Base-by-base conservation (phyloP, 2,329 filamentous ascomycete species). In the Trichophaea hybrida region DNA sequence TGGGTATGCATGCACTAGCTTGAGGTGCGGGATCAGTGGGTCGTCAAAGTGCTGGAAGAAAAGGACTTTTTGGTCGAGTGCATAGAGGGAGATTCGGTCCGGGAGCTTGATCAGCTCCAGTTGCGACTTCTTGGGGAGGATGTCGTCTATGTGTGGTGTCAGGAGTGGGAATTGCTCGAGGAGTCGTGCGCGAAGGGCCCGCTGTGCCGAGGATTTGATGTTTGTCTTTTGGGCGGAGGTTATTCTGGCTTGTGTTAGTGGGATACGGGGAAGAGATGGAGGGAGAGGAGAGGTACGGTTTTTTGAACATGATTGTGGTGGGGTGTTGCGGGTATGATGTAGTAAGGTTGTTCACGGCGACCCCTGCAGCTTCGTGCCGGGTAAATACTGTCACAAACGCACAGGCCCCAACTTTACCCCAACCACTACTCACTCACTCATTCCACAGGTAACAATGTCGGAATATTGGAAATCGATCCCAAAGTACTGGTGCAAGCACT, bases 381-480 rank as follows among this genome's bases (percentile, higher is more conserved):
- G 37, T 55, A 55, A 55, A 43, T 15, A 34, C 31, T 13, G 51
- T n/a, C 10, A 35, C 46, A 2, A 10, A 49, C 10, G 15, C 2
- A 49, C 4, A 49, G 37, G n/a, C 44, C 4, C 8, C 10, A 49
- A 12, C 10, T 4, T 12, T 43, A 17, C 48, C 2, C 40, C 3
- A n/a, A n/a, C n/a, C n/a, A n/a, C n/a, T n/a, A n/a, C 3, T 3
- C 24, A 24, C 13, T 24, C 48, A 7, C 4, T 17, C 46, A 50
- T 13, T 13, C 13, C 46, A 50, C 46, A 15, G 8, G 24, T 35
- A 40, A 57, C 43, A 50, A 97, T 98, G 93, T 84, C 93, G 0
- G 93, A 97, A 77, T 94, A 95, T 75, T 97, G 93, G 93, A 97
- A 97, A 72, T 96, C 91, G 17, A 95, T 90, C 24, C 90, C 90